Conservation (phyloP, 495 filamentous ascomycete species). For the Neurospora intermedia region DNA sequence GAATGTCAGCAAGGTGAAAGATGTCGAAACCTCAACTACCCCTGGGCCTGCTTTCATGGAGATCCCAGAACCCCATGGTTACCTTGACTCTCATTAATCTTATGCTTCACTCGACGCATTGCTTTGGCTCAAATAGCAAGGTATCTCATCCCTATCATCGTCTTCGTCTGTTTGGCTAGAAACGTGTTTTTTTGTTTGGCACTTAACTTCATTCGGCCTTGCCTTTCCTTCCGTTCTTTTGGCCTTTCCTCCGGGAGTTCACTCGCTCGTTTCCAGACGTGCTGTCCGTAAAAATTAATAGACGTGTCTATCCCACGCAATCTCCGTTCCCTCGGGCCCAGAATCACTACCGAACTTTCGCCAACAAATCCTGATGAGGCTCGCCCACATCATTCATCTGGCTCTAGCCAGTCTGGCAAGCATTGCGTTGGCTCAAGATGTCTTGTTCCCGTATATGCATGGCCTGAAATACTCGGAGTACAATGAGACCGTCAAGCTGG, state of each 20-base stretch:
- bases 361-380: constrained; percentile 8
- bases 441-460: constrained; percentile 12
- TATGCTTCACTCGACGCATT: background rate
- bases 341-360: background rate
- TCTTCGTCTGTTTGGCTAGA: background rate
- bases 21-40: background rate
- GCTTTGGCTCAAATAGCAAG: constrained; percentile 9
- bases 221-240: background rate
- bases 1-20: too few species aligned
- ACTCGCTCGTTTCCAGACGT: constrained; percentile 6
- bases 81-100: constrained; percentile 19
- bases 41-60: background rate
- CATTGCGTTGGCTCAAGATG: constrained; percentile 8
- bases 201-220: background rate
- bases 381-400: constrained; percentile 4
- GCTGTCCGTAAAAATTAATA: background rate
- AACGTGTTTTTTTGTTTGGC: background rate
- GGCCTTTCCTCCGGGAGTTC: background rate
- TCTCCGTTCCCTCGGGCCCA: background rate
- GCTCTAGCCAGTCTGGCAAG: constrained; percentile 11
- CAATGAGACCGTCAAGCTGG: constrained; percentile 8
- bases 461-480: constrained; percentile 11
- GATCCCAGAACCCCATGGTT: constrained; percentile 4
- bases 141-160: background rate
- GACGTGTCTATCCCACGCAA: background rate